A percentile compares a stretch with the other conserved stretches of the same genome.
Evolutionary conservation across 306 rosid species (phyloP).

Genomic region (Citrullus colocynthis): DNA sequence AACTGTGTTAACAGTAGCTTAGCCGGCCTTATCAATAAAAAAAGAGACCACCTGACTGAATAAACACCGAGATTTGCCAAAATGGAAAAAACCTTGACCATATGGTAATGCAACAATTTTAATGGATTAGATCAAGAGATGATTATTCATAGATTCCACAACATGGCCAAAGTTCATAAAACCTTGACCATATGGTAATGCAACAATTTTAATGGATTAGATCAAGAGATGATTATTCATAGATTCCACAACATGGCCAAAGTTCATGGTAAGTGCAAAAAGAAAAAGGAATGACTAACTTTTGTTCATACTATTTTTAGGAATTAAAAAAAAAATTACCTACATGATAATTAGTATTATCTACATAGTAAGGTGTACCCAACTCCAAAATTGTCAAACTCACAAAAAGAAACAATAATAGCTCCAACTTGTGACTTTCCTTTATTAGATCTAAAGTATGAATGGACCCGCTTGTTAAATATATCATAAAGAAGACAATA

Average conservation of each 20-base stretch:
- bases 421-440: neutral
- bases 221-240: neutral
- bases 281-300: neutral
- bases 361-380: neutral
- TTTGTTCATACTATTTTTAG: neutral
- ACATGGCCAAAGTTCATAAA: neutral
- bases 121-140: neutral
- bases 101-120: neutral
- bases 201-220: neutral
- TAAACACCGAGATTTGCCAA: neutral
- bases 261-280: neutral
- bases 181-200: too few relatives aligned
- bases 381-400: neutral
- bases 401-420: neutral
- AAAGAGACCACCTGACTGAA: neutral
- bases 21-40: neutral
- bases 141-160: neutral
- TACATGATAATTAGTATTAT: too few relatives aligned
- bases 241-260: neutral
- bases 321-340: too few relatives aligned
- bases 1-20: neutral
- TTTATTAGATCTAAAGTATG: neutral
- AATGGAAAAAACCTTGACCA: neutral
- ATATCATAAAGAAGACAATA: neutral
- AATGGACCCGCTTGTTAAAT: slow-evolving; percentile 2